phyloP scores from a whole-genome alignment of 1,284 basidiomycete species.

The Chondrostereum purpureum region DNA sequence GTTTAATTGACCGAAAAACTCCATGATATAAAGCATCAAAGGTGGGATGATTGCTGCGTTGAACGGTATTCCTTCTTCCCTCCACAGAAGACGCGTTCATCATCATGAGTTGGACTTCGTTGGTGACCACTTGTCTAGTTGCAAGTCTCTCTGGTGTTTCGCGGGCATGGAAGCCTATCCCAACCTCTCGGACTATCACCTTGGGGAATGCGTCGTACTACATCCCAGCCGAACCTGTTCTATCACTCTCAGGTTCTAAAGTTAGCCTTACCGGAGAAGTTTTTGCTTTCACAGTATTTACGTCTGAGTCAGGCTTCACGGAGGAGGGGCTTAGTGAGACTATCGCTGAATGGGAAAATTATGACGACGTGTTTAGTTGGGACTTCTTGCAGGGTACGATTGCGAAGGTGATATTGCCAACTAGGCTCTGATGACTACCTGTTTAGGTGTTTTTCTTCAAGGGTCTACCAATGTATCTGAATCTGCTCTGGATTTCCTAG shows the following conservation, averaged over 20 bases:
- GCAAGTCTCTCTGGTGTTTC: not conserved
- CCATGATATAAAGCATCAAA: no score
- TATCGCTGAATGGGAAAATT: not conserved
- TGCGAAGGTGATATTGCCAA: no score
- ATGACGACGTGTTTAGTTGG: not conserved
- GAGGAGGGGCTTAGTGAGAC: not conserved
- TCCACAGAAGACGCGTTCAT: no score
- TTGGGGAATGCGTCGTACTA: not conserved
- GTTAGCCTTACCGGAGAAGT: not conserved
- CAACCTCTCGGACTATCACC: not conserved
- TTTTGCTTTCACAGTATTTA: not conserved
- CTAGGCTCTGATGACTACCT: no score
- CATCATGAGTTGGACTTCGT: not conserved
- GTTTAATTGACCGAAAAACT: no score
- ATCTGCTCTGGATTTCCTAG: not conserved
- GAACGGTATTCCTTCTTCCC: no score
- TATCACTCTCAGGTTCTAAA: not conserved
- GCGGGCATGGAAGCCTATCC: not conserved
- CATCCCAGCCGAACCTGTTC: not conserved
- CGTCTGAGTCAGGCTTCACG: not conserved
- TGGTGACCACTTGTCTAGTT: not conserved
- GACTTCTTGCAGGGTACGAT: not conserved
- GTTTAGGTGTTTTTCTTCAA: not conserved
- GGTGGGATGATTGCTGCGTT: no score
- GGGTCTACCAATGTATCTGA: not conserved